phyloP scores from a whole-genome alignment of 768 basidiomycete species.

The Lentinus brumalis region DNA sequence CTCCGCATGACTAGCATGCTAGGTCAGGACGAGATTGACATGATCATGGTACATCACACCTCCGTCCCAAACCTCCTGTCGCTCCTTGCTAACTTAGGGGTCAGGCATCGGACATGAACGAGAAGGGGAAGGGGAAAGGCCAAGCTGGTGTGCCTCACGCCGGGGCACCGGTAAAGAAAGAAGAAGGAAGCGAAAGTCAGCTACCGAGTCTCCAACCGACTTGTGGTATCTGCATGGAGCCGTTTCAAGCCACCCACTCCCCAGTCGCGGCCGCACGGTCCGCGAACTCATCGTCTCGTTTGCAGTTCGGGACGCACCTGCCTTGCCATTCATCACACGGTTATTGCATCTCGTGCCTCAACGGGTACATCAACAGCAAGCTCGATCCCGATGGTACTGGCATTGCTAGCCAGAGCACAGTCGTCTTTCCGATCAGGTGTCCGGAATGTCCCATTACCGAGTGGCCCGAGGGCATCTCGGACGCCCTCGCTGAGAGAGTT shows the following conservation, averaged over 20 bases:
- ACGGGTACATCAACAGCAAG: constrained; percentile 37
- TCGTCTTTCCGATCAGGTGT: constrained; percentile 41
- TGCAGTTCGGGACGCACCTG: constrained; percentile 37
- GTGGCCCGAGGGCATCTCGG: constrained; percentile 38
- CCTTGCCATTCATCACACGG: constrained; percentile 38
- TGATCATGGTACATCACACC: background rate
- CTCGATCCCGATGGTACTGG: constrained; percentile 37
- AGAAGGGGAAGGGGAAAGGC: constrained; percentile 30
- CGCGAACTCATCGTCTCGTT: constrained; percentile 37
- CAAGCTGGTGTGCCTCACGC: background rate
- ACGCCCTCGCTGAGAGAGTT: constrained; percentile 36
- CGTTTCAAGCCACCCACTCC: constrained; percentile 37
- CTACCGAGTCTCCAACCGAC: constrained; percentile 21
- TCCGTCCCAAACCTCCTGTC: background rate
- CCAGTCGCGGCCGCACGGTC: constrained; percentile 35
- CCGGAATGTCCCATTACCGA: constrained; percentile 37
- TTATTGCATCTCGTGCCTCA: constrained; percentile 40
- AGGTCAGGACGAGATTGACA: constrained; percentile 29
- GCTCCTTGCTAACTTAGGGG: constrained; percentile 17
- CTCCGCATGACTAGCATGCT: constrained; percentile 25
- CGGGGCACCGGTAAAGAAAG: background rate
- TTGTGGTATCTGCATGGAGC: constrained; percentile 43
- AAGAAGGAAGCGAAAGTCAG: background rate
- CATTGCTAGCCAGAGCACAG: constrained; percentile 26
- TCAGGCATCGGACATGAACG: constrained; percentile 35